Evolutionary conservation across 805 yeast species (phyloP).

Genomic region (Phaffomyces opuntiae): DNA sequence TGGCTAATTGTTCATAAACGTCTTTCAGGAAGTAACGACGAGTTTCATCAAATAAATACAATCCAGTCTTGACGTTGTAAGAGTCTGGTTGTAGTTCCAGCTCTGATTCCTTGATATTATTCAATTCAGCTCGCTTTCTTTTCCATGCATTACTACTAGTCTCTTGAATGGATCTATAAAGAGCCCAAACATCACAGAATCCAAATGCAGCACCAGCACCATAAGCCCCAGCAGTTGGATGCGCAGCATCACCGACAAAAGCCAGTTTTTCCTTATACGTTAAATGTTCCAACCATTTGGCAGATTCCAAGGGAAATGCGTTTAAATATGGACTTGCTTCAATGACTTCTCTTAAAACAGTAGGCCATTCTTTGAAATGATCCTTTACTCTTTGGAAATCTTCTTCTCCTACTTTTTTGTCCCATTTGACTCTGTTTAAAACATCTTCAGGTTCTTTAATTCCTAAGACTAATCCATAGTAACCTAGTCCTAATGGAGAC

Average conservation of each 20-base stretch:
- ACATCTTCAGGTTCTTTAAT: neutral
- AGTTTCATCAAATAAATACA: neutral
- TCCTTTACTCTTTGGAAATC: neutral
- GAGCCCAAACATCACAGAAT: slow-evolving; percentile 1
- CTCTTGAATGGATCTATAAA: neutral
- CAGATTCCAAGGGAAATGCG: neutral
- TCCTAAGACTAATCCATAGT: neutral
- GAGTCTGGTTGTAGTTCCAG: neutral
- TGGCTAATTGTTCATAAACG: neutral
- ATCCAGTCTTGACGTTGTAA: neutral
- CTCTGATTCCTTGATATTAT: neutral
- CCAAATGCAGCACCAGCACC: slow-evolving; percentile 1
- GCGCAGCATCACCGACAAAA: slow-evolving; percentile 1
- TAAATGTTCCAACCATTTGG: neutral
- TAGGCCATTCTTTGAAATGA: neutral
- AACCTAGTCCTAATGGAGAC: neutral
- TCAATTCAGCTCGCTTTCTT: neutral
- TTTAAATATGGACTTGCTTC: neutral
- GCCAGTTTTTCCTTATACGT: neutral
- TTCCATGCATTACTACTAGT: neutral
- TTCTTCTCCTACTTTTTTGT: neutral
- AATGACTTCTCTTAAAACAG: neutral
- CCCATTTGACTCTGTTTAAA: neutral
- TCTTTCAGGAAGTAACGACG: slow-evolving; percentile 1
- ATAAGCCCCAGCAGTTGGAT: slow-evolving; percentile 1